Base-by-base conservation (phyloP, 768 basidiomycete genomes). In the Mycena leptocephala region DNA sequence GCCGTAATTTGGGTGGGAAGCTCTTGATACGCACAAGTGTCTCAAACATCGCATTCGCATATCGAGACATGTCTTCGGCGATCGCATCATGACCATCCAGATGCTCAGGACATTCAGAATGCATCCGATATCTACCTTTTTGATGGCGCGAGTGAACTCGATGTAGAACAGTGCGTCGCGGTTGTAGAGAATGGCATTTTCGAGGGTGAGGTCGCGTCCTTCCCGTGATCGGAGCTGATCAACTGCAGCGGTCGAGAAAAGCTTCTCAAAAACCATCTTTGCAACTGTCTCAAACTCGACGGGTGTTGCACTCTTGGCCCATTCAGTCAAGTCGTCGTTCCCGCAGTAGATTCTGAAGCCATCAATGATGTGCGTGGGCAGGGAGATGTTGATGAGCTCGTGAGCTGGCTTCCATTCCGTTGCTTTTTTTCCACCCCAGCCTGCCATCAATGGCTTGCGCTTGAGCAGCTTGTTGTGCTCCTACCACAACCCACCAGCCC, bases 91-190 rank as follows among this genome's bases (percentile, higher is more conserved):
- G 6, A 80, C 62, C 75, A 79, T 77, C 72, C 72, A 79, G 22
- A 77, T 58, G 0, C 30, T 5, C 22, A 79, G 43, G 5, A 77
- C 67, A 39, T 76, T 75, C 16, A 78, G 61, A 13, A 82, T 77
- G 3, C 77, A 64, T 20, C 81, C 81, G 26, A 82, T 79, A 30
- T 79, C 81, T 0, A 81, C 81, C 26, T 35, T 32, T 30, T 80
- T 81, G 65, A 81, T 76, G 0, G 81, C 80, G 30, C 65, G 68
- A 0, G 48, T 51, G 26, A 81, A 46, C 30, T 76, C n/a, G n/a
- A n/a, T n/a, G n/a, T n/a, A n/a, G n/a, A n/a, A n/a, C n/a, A n/a
- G n/a, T n/a, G n/a, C n/a, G 51, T 81, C 81, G 32, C 79, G 73
- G 67, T 80, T 78, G 30, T 62, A 81, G 0, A 81, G 70, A 18